Evolutionary conservation across 2,329 filamentous ascomycete genomes (phyloP), one percentile per base, ranked within the genome.

Genomic region (Mycosphaerelloides madeirae): DNA sequence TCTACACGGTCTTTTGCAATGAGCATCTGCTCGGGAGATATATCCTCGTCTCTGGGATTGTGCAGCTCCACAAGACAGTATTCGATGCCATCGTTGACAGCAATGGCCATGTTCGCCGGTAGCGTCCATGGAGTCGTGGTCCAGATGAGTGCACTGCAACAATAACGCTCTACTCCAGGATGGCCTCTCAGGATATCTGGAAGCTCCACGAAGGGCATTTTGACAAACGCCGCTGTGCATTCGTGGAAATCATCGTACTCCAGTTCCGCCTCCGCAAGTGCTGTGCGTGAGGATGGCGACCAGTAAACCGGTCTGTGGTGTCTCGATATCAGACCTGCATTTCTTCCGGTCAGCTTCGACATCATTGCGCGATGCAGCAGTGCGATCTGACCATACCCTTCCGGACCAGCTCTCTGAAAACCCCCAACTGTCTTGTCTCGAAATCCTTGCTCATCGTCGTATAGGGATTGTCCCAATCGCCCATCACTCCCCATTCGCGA

Each of bases 111-210:
- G 64, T 98, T 98, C 2, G 91, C 90, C 0, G 93, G 91, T 4
- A 98, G 72, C 0, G 93, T 98, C 93, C 93, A 98, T 0, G 93
- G 93, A 1, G 93, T 98, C 0, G 93, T 98, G 2, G 93, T 98
- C 93, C 93, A 98, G 40, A 97, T 87, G n/a, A 93, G 77, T n/a
- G 85, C 87, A 63, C 77, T 84, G 9, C 96, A 61, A 4, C 73
- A 68, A 3, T 74, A 73, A 5, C 66, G 54, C 16, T 78, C 63
- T 3, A 73, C 56, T 19, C 61, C 53, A 2, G 64, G 54, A 14
- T 59, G 47, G 1, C 50, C 39, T 19, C 50, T 42, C 7, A 83
- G 55, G 18, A 67, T 60, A 6, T 68, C 60, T 0, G 75, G 70
- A 11, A 80, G 44, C 8, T 67, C 57, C 1, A 65, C 65, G 20